phyloP scores from a whole-genome alignment of 306 rosid genomes.

The Fragaria vesca region DNA sequence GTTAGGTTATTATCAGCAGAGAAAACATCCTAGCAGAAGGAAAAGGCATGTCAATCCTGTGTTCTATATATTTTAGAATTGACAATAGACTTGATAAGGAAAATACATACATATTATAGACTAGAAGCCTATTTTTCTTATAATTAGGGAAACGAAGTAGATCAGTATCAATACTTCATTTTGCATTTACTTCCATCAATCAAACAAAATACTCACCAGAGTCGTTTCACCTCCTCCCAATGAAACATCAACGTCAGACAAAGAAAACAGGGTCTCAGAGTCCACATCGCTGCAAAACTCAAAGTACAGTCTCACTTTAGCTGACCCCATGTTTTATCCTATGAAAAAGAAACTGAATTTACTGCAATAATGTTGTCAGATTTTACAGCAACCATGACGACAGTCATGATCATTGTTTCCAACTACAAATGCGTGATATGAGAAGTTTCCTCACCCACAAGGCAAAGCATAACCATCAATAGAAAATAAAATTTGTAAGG shows the following conservation, averaged over 20 bases:
- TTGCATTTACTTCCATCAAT: background rate
- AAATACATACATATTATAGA: background rate
- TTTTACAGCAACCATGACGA: background rate
- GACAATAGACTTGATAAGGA: background rate
- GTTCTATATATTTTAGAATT: background rate
- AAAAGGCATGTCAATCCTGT: background rate
- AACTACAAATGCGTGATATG: background rate
- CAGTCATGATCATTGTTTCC: background rate
- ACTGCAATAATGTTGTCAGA: background rate
- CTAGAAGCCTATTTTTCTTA: background rate
- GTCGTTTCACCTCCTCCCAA: conserved; percentile 69
- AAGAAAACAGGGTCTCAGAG: conserved; percentile 45
- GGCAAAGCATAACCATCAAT: background rate
- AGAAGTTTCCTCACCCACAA: background rate
- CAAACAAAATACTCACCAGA: conserved; percentile 58
- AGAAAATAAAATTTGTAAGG: background rate
- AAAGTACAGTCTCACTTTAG: conserved; percentile 17
- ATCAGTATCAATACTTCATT: background rate
- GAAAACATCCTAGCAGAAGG: background rate
- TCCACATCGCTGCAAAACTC: conserved; percentile 52
- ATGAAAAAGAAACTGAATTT: background rate
- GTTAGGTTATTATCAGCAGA: background rate
- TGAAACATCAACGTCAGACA: conserved; percentile 67
- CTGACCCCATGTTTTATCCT: background rate
- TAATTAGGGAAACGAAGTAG: background rate